These are phyloP conservation scores for Alternaria gaisen DNA, from an alignment of 2,329 filamentous ascomycete genomes.

Conservation along the genomic window DNA sequence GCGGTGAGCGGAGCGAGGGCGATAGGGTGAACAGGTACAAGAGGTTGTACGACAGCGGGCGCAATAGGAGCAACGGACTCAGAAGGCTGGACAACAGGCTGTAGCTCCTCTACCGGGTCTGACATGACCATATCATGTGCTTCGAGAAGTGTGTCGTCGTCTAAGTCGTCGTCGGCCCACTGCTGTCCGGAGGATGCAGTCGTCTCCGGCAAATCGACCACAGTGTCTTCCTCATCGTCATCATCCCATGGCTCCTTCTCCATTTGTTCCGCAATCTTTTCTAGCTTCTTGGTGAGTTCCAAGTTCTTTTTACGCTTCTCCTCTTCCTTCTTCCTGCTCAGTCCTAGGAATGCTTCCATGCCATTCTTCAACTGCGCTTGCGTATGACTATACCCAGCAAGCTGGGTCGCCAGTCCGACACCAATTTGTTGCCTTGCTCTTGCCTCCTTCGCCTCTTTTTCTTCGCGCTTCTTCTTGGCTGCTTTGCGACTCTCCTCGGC, in stretches of 20 bases:
- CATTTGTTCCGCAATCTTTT: constrained; percentile 29
- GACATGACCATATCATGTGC: constrained; percentile 39
- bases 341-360: constrained; percentile 50
- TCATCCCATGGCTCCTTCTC: constrained; percentile 49
- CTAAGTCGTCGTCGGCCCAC: constrained; percentile 43
- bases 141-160: constrained; percentile 45
- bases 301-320: constrained; percentile 30
- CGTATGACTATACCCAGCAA: constrained; percentile 50
- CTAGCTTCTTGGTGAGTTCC: constrained; percentile 32
- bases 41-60: not conserved
- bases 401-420: constrained; percentile 50
- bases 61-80: not conserved
- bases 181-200: constrained; percentile 20
- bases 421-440: constrained; percentile 40
- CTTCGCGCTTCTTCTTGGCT: constrained; percentile 43
- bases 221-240: constrained; percentile 23
- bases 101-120: constrained; percentile 31
- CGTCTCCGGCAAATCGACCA: constrained; percentile 22
- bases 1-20: not conserved
- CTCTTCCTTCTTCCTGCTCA: constrained; percentile 35
- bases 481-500: constrained; percentile 41
- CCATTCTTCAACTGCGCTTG: constrained; percentile 49
- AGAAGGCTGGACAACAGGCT: not conserved
- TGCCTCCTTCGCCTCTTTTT: constrained; percentile 44
- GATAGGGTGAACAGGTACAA: constrained; percentile 3